Percentiles rank a stretch among this genome's conserved stretches.
These are phyloP conservation scores for Metarhizium album DNA, from an alignment of 2,329 filamentous ascomycete species.

Conservation along the genomic window DNA sequence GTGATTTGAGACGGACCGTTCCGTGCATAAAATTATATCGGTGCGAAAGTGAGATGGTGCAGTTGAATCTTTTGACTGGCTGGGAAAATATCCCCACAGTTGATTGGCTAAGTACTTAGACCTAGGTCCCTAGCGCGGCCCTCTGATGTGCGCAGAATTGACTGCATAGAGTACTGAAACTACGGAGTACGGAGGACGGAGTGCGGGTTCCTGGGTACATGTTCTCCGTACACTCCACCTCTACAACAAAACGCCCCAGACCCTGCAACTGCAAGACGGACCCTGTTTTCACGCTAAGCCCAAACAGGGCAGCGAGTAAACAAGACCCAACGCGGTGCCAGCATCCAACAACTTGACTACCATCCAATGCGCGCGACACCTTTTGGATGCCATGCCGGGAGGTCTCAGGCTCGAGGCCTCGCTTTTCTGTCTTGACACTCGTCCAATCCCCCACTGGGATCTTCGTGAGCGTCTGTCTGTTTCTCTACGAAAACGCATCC, in stretches of 20 bases:
- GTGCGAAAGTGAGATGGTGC: background rate
- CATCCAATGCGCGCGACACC: background rate
- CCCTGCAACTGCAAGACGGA: no score
- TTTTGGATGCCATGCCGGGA: background rate
- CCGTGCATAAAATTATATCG: slow-evolving; percentile 5
- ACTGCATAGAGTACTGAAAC: no score
- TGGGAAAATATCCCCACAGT: background rate
- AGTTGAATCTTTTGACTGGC: slow-evolving; percentile 1
- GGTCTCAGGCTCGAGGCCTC: background rate
- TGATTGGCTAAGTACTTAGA: background rate
- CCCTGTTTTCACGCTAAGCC: slow-evolving; percentile 18
- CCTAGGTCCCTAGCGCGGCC: background rate
- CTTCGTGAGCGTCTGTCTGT: background rate
- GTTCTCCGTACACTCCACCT: no score
- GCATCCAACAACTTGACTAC: background rate
- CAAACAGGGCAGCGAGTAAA: slow-evolving; percentile 30
- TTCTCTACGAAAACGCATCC: background rate
- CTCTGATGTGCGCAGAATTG: no score
- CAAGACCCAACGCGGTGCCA: slow-evolving; percentile 22
- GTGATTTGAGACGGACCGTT: background rate
- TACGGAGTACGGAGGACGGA: no score
- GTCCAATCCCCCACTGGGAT: background rate
- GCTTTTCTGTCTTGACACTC: background rate
- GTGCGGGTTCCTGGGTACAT: no score
- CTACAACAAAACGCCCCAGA: no score